phyloP scores from a whole-genome alignment of 2,329 filamentous ascomycete species.

The Ophiostoma quercus region DNA sequence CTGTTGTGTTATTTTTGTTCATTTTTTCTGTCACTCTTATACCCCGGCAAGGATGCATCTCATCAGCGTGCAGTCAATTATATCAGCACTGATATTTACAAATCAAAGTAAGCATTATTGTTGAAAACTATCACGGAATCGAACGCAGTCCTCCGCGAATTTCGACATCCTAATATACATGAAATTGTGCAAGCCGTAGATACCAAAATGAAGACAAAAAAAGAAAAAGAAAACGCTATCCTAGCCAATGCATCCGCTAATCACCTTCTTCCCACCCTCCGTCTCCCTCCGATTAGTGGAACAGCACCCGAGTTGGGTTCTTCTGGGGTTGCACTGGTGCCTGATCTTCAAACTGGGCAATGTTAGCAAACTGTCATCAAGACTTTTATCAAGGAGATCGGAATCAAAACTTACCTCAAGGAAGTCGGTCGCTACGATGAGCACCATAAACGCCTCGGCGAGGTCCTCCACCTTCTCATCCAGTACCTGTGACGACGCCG shows the following conservation, averaged over 20 bases:
- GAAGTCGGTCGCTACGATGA: constrained; percentile 79
- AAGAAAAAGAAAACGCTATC: neutral
- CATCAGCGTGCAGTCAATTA: neutral
- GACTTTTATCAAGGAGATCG: neutral
- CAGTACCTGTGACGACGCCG: constrained; percentile 34
- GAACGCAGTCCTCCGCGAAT: neutral
- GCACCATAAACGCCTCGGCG: constrained; percentile 76
- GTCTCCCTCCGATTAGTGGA: constrained; percentile 35
- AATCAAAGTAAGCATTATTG: neutral
- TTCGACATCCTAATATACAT: neutral
- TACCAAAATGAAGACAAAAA: neutral
- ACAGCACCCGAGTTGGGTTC: constrained; percentile 36
- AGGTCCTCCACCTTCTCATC: constrained; percentile 66
- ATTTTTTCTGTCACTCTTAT: neutral
- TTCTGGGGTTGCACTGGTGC: constrained; percentile 33
- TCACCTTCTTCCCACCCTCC: neutral
- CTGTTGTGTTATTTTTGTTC: neutral
- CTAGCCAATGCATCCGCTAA: neutral
- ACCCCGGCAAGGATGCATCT: neutral
- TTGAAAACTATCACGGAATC: neutral
- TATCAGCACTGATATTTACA: neutral
- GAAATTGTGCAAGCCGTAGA: neutral
- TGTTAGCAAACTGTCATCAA: constrained; percentile 10
- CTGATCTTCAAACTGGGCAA: constrained; percentile 39
- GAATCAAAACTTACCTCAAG: constrained; percentile 61